phyloP scores from a whole-genome alignment of 345 rosid species.

The Sonneratia alba region DNA sequence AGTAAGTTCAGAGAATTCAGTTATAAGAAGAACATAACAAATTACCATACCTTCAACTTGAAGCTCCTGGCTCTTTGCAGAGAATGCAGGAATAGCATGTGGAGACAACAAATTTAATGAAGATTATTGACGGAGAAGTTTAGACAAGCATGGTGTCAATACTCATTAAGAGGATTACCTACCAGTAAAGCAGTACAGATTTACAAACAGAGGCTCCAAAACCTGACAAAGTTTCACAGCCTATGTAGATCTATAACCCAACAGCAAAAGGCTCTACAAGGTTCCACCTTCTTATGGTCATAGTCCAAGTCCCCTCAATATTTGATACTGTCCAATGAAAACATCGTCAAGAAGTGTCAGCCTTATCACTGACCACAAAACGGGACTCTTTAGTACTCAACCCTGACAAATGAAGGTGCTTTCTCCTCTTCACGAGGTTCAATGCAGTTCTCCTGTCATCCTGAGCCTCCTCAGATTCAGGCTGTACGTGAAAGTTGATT shows the following conservation, averaged over 20 bases:
- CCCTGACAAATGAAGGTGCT: constrained; percentile 57
- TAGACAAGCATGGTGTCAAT: background rate
- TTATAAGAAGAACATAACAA: too few relatives aligned
- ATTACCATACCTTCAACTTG: too few relatives aligned
- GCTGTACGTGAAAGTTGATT: constrained; percentile 20
- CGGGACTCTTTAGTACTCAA: constrained; percentile 32
- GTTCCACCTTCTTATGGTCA: background rate
- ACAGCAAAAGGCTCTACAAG: background rate
- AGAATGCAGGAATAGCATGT: too few relatives aligned
- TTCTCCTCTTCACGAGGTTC: constrained; percentile 60
- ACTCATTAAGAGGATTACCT: background rate
- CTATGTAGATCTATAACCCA: background rate
- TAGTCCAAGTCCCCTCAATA: background rate
- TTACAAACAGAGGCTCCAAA: background rate
- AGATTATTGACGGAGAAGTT: background rate
- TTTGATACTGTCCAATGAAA: background rate
- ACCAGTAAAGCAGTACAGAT: background rate
- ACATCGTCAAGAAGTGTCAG: constrained; percentile 17
- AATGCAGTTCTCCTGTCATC: constrained; percentile 48
- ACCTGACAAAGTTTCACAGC: background rate
- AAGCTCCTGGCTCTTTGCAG: too few relatives aligned
- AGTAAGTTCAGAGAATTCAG: too few relatives aligned
- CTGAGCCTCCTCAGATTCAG: constrained; percentile 42
- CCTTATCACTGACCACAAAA: constrained; percentile 42
- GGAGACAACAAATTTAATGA: too few relatives aligned